Conservation (phyloP, 148 eudicot genomes). For the Cornus suecica region DNA sequence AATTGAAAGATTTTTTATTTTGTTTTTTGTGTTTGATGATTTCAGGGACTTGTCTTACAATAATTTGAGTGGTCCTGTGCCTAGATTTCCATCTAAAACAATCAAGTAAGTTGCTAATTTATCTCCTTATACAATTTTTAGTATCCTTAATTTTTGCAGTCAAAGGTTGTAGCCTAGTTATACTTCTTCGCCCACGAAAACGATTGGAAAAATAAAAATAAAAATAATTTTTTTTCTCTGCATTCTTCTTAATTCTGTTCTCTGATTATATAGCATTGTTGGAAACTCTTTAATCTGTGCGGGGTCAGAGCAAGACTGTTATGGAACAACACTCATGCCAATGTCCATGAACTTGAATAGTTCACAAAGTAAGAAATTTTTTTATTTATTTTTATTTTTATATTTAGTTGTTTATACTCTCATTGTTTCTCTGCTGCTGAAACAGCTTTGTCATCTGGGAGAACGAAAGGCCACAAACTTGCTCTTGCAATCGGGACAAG, state of each 20-base stretch:
- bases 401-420: neutral
- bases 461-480: slow-evolving; percentile 44
- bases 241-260: neutral
- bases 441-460: slow-evolving; percentile 35
- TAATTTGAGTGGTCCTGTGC: slow-evolving; percentile 66
- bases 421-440: slow-evolving; percentile 5
- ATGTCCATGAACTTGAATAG: slow-evolving; percentile 54
- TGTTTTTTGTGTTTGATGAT: slow-evolving; percentile 11
- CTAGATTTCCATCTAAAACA: slow-evolving; percentile 52
- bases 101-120: slow-evolving; percentile 38
- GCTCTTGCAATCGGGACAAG: slow-evolving; percentile 62
- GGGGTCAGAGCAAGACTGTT: slow-evolving; percentile 47
- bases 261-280: slow-evolving; percentile 39
- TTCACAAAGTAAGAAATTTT: slow-evolving; percentile 35
- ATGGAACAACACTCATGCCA: slow-evolving; percentile 53
- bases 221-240: no score
- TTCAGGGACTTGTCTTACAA: slow-evolving; percentile 69
- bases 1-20: neutral
- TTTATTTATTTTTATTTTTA: neutral
- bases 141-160: no score
- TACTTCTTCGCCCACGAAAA: no score
- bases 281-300: slow-evolving; percentile 64
- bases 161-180: no score
- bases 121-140: neutral
- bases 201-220: no score